Base-by-base conservation (phyloP, 331 rosid genomes). In the Saraca asoca region DNA sequence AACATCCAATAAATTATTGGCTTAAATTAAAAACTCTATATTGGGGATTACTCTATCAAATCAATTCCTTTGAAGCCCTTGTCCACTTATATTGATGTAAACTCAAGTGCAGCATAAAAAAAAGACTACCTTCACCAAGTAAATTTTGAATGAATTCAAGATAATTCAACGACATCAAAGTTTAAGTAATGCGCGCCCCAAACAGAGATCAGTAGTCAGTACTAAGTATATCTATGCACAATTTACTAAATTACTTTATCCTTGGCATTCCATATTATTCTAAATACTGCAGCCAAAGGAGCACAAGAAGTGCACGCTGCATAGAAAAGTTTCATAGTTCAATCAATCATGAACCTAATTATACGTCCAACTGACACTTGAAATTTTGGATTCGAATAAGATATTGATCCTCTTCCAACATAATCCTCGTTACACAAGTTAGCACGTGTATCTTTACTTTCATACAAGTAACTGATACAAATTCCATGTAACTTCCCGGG, bases 201-300 rank as follows among this genome's bases (percentile, higher is more conserved):
- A 57, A 51, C 18, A 13, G 13, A 49, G 20, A 66, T 19, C 38
- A 51, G 9, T 33, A 42, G 34, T 66, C 31, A 71, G 45, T 5
- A 17, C 39, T 42, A 13, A 5, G 41, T 13, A 48, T 46, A 58
- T 12, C 14, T 50, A 44, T 6, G 7, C 17, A 9, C 3, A 5
- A 44, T 45, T 54, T 52, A 59, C 43, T 9, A 15, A 66, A 51
- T 51, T 20, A 7, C 56, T 18, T 2, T 12, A 37, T 60, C 51
- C 57, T 46, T n/a, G 19, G 53, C 45, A 52, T 55, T 69, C 35
- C 29, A 62, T 7, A 31, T 69, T 39, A 29, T 45, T 11, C 50
- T 38, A 44, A 55, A 38, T 37, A 24, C 43, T 37, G 72, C 54
- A 78, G 18, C 45, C 19, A 66, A 42, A 60, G 42, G 33, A 12